A percentile compares a stretch with the other conserved stretches of the same genome.
Conservation (phyloP, 1,284 basidiomycete species). For the Neonothopanus nambi region DNA sequence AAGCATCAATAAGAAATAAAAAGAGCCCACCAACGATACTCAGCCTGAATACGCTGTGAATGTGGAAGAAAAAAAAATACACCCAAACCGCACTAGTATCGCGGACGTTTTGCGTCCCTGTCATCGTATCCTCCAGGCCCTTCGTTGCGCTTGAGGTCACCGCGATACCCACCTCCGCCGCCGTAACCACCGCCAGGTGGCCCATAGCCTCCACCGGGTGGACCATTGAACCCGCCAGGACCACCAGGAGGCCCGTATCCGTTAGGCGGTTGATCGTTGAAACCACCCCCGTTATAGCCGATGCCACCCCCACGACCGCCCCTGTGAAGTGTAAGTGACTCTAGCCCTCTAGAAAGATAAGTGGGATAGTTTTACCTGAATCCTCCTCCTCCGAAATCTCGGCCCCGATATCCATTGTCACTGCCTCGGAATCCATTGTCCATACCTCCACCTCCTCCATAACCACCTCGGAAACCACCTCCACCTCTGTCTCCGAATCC, state of each 20-base stretch:
- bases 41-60: constrained; percentile 11
- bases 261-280: constrained; percentile 54
- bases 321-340: constrained; percentile 32
- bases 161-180: constrained; percentile 54
- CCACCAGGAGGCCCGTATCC: constrained; percentile 55
- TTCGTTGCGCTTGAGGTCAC: constrained; percentile 68
- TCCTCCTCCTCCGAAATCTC: constrained; percentile 35
- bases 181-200: constrained; percentile 48
- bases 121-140: constrained; percentile 76
- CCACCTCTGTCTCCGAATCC: constrained; percentile 30
- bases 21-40: constrained; percentile 12
- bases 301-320: constrained; percentile 70
- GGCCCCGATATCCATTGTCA: constrained; percentile 27
- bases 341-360: constrained; percentile 9
- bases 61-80: constrained; percentile 2
- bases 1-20: background rate
- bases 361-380: constrained; percentile 49
- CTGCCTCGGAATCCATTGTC: constrained; percentile 25
- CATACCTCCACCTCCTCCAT: constrained; percentile 28
- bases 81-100: constrained; percentile 56
- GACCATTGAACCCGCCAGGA: constrained; percentile 50
- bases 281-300: constrained; percentile 50
- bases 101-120: constrained; percentile 76
- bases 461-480: constrained; percentile 32
- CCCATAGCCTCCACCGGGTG: constrained; percentile 35